Evolutionary conservation across 2,329 filamentous ascomycete species (phyloP), one percentile per base, ranked within the genome.

Genomic region (Rutstroemia sp.): DNA sequence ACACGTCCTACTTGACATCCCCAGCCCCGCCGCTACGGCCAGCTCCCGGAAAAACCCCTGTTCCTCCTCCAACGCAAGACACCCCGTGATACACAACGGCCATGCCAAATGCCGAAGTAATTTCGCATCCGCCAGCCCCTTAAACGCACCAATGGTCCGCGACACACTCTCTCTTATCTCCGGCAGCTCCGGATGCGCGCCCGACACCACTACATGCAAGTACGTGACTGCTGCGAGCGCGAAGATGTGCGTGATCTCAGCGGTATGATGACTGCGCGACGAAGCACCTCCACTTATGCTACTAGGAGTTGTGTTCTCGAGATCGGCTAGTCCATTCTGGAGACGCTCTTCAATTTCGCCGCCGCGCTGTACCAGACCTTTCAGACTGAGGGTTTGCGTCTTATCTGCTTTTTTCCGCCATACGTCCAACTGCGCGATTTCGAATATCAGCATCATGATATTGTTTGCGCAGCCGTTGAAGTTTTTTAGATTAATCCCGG

Each of bases 81-180:
- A 47, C 5, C 44, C 44, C 41, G 55, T 41, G 34, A 57, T 44
- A 53, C 55, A 57, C 16, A 49, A 49, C 16, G 49, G 49, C 49
- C 55, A 57, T n/a, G 47, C 49, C 16, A 53, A 25, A 44, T 57
- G 1, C 39, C 42, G 42, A 19, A 49, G 14, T 41, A 52, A 34
- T 19, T 49, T 44, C 3, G 21, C 18, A 23, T 58, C 52, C 3
- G n/a, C 18, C 18, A 49, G 30, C 14, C 16, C 1, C 44, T 52
- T n/a, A 39, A 66, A 49, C 2, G 56, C 44, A n/a, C 52, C 57
- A 23, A 55, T 55, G 4, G 57, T 56, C 25, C 42, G 34, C 14
- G 47, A 56, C 12, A 52, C 73, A 2, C 74, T 58, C 4, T 55
- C 30, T 16, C 34, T 51, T 14, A 63, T 57, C 47, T 62, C 61